Base-by-base conservation (phyloP, 768 basidiomycete species). In the Termitomyces sp. region DNA sequence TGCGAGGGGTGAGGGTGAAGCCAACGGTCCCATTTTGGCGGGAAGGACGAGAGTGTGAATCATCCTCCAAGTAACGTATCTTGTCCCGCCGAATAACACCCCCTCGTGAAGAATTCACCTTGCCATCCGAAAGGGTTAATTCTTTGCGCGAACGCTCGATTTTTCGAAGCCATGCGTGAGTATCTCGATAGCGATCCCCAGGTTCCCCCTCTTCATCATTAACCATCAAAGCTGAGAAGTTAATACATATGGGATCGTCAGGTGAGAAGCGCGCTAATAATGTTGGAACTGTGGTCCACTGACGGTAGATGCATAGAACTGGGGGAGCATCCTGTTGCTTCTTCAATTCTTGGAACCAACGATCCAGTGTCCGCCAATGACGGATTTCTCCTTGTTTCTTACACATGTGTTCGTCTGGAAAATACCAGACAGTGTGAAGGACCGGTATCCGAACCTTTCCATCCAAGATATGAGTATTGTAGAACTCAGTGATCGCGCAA, bases 361-460 rank as follows among this genome's bases (percentile, higher is more conserved):
- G 21, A 12, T 68, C 61, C 17, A 73, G 56, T 12, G 59, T 42
- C 6, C 52, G 14, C 71, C 72, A 73, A 44, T 74, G 69, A 27
- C 59, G 63, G 3, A 21, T 14, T 32, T 68, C 65, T 6, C 63
- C 65, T 11, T 62, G 37, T 12, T 54, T 42, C 21, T 67, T 58
- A 27, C 72, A 59, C n/a, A 54, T 34, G 3, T 58, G 51, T 30
- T 62, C 59, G 47, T 70, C 53, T 21, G 59, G 41, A 39, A 58
- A 66, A 39, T 55, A 53, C 14, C 50, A 46, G 11, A 73, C 56
- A 25, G 62, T 56, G n/a, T 59, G 28, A 12, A 70, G 57, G 40
- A 66, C 66, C 0, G 69, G 54, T 9, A 77, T 57, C 2, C 76
- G 70, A 28, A 76, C 68, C 61, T 73, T 73, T 17, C 70, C 70